Conservation (phyloP, 495 filamentous ascomycete species). For the Podospora pseudoanserina region DNA sequence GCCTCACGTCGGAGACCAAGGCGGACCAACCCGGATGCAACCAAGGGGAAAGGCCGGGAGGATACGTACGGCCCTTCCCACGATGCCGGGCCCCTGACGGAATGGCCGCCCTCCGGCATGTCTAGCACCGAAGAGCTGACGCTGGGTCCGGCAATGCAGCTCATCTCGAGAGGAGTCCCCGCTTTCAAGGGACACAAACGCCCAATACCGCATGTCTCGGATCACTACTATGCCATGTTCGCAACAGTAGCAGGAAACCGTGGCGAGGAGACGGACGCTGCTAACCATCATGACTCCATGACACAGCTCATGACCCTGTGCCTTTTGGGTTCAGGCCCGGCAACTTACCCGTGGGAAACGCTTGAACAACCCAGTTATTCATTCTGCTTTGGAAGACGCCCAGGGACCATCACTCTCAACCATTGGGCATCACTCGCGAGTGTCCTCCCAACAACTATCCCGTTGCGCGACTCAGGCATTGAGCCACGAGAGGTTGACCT, state of each 20-base stretch:
- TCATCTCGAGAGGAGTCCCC: constrained; percentile 46
- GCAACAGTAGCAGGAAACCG: constrained; percentile 45
- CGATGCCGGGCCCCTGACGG: constrained; percentile 39
- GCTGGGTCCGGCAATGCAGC: constrained; percentile 45
- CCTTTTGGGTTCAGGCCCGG: constrained; percentile 35
- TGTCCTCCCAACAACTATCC: constrained; percentile 43
- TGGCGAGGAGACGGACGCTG: constrained; percentile 43
- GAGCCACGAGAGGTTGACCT: constrained; percentile 53
- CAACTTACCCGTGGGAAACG: constrained; percentile 57
- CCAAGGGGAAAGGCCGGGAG: constrained; percentile 45
- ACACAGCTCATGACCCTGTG: constrained; percentile 46
- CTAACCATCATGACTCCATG: constrained; percentile 47
- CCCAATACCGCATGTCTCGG: constrained; percentile 44
- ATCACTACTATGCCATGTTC: constrained; percentile 49
- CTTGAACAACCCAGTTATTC: constrained; percentile 63
- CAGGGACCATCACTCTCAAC: constrained; percentile 61
- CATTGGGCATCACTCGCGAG: constrained; percentile 53
- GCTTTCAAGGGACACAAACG: constrained; percentile 45
- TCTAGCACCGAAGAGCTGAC: constrained; percentile 42
- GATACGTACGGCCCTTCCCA: constrained; percentile 29
- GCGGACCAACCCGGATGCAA: constrained; percentile 35
- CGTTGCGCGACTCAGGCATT: constrained; percentile 48
- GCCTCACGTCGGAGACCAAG: constrained; percentile 39
- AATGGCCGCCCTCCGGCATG: constrained; percentile 48
- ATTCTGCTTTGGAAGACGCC: constrained; percentile 54